Evolutionary conservation across 164 flowering plant species (phyloP).

Genomic region (Stephania japonica): DNA sequence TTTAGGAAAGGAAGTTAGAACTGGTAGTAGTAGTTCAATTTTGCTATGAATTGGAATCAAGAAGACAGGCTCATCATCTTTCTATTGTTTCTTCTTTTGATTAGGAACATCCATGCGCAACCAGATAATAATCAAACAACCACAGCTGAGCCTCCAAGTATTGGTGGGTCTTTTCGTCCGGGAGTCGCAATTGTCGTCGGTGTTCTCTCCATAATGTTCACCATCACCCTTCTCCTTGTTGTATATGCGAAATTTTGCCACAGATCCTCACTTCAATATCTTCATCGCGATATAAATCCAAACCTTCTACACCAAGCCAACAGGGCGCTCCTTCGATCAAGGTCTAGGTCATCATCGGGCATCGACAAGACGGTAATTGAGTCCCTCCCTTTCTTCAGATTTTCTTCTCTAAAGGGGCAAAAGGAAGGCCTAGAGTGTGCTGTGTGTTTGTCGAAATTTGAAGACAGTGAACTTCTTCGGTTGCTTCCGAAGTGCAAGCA

Average conservation of each 20-base stretch:
- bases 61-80: background rate
- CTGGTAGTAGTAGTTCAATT: no score
- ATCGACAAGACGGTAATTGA: conserved; percentile 66
- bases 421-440: conserved; percentile 81
- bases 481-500: conserved; percentile 80
- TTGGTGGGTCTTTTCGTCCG: conserved; percentile 40
- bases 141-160: background rate
- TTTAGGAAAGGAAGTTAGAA: no score
- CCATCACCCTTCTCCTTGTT: conserved; percentile 52
- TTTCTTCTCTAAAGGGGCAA: conserved; percentile 69
- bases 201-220: conserved; percentile 55
- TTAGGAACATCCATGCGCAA: background rate
- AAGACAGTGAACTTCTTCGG: conserved; percentile 63
- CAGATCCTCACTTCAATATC: conserved; percentile 6
- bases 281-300: background rate
- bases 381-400: conserved; percentile 82
- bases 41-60: no score
- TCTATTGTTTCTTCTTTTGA: background rate
- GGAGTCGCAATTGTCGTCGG: conserved; percentile 71
- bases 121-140: background rate
- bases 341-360: conserved; percentile 65
- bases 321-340: conserved; percentile 17
- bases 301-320: background rate
- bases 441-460: conserved; percentile 74
- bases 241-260: conserved; percentile 70